Percentiles rank a stretch among this genome's conserved stretches.
phyloP scores from a whole-genome alignment of 2,329 filamentous ascomycete species.

The Bimuria novae-zelandiae region DNA sequence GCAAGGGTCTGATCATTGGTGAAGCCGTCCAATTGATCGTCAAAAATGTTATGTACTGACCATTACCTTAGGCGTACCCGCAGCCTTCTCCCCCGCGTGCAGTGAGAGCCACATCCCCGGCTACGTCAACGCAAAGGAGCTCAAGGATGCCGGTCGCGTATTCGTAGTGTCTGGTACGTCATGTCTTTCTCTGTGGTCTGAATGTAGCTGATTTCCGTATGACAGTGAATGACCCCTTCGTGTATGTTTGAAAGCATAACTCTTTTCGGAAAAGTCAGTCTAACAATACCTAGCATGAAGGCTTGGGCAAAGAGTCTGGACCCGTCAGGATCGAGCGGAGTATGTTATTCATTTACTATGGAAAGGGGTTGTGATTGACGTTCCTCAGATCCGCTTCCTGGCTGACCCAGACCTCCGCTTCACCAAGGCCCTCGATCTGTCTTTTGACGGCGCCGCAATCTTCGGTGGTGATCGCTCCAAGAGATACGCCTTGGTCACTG shows the following conservation, averaged over 20 bases:
- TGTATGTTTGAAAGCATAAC: too few relatives aligned
- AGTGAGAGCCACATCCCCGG: constrained; percentile 78
- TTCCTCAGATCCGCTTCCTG: constrained; percentile 77
- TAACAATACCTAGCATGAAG: too few relatives aligned
- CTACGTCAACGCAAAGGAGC: constrained; percentile 78
- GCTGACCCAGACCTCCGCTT: constrained; percentile 80
- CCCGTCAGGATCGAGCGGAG: constrained; percentile 72
- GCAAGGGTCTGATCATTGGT: constrained; percentile 76
- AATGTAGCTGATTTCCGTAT: too few relatives aligned
- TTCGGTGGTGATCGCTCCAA: constrained; percentile 85
- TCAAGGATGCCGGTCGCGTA: constrained; percentile 80
- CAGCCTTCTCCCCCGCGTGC: constrained; percentile 61
- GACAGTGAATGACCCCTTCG: too few relatives aligned
- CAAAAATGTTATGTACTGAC: constrained; percentile 38
- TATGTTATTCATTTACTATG: constrained; percentile 61
- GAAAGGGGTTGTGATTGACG: too few relatives aligned
- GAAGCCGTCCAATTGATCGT: constrained; percentile 2
- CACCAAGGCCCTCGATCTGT: constrained; percentile 80
- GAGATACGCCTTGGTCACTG: constrained; percentile 81
- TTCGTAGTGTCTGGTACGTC: constrained; percentile 71
- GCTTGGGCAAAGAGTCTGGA: constrained; percentile 83
- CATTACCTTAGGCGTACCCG: constrained; percentile 41
- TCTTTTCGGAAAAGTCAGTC: too few relatives aligned
- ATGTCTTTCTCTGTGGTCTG: neutral
- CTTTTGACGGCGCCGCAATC: constrained; percentile 77